Base-by-base conservation (phyloP, 2,329 filamentous ascomycete species). In the Scolecobasidium constrictum region DNA sequence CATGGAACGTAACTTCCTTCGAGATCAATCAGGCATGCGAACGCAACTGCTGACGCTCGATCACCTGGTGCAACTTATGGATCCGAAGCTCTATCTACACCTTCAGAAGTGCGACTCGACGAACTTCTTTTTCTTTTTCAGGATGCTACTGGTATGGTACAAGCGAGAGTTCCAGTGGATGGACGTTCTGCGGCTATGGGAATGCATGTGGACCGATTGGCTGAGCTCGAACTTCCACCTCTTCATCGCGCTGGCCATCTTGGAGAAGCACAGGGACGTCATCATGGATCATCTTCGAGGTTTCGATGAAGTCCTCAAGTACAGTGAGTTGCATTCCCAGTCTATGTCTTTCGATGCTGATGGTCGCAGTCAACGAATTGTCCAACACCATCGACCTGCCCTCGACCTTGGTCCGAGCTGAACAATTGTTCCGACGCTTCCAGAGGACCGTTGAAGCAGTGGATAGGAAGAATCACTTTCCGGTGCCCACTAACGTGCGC, bases 51-150 rank as follows among this genome's bases (percentile, higher is more conserved):
- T 86, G 31, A 87, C 90, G 0, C 77, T 98, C 3, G 88, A 98
- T 56, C 87, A 98, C 50, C 79, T 98, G 1, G 87, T 96, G 11
- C 87, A 94, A 57, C 85, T 98, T 45, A 88, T 98, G 78, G 92
- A 98, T 52, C 92, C 93, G 0, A 84, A 87, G 57, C 77, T 98
- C 5, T 96, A 95, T 63, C 72, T 84, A 2, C 92, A 98, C 54
- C 75, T 98, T 0, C 78, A 94, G 60, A 80, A 76, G 13, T 85
- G 88, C 16, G 93, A 98, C 55, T 93, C 84, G 55, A 98, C 92
- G 18, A 98, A 98, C 61, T 98, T 98, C 64, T 98, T 98, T 65
- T 98, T 98, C 69, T 96, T 98, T 70, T 98, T 96, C 76, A 84
- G 92, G 47, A 96, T 96, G 92, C 72, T 98, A 23, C 72, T 98